Conservation (phyloP, 371 early-diverging fungal genomes). For the Zychaea mexicana region DNA sequence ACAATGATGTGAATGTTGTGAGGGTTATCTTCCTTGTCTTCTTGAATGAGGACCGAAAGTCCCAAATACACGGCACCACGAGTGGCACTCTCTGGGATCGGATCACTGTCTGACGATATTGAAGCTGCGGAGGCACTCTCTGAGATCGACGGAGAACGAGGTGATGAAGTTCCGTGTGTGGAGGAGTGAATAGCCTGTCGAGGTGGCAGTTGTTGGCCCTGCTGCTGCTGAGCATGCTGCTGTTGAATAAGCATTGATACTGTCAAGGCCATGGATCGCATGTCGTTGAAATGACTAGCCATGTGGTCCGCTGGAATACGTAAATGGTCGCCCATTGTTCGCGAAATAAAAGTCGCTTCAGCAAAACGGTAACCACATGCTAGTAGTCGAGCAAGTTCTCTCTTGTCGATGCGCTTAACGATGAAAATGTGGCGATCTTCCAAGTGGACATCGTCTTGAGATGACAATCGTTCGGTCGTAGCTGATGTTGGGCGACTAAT, state of each 20-base stretch:
- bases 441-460: neutral
- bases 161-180: neutral
- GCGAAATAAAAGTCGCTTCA: conserved; percentile 38
- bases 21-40: conserved; percentile 12
- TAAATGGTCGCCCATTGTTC: conserved; percentile 39
- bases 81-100: neutral
- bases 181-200: neutral
- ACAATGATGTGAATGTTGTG: conserved; percentile 29
- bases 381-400: conserved; percentile 26
- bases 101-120: neutral
- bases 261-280: conserved; percentile 30
- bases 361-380: conserved; percentile 45
- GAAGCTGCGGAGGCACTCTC: neutral
- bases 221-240: neutral
- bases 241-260: neutral
- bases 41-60: conserved; percentile 33
- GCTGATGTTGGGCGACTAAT: conserved; percentile 4
- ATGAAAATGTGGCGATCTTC: conserved; percentile 42
- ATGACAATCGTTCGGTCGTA: neutral
- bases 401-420: conserved; percentile 28
- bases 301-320: conserved; percentile 40
- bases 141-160: neutral
- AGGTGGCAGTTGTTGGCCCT: neutral
- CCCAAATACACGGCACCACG: conserved; percentile 29
- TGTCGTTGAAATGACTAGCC: conserved; percentile 33